Base-by-base conservation (phyloP, 1,284 basidiomycete species). In the Cryptococcus sp. region DNA sequence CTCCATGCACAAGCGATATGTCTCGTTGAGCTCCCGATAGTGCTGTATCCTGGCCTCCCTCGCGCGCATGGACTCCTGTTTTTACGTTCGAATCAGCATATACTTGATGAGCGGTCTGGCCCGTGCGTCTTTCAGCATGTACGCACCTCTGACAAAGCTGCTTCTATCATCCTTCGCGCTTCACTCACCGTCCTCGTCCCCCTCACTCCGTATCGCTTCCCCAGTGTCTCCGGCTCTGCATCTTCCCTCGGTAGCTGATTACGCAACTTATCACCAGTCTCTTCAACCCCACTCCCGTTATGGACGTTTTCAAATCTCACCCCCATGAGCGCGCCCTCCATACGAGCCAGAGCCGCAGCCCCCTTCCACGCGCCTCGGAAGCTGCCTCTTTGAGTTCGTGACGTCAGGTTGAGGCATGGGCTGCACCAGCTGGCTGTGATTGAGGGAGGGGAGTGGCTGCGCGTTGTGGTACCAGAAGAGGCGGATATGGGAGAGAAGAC, bases 1-100 rank as follows among this genome's bases (percentile, higher is more conserved):
- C 53, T 68, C 66, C 3, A 68, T 44, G 39, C 55, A 50, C 7
- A 68, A 52, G 13, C 44, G n/a, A 40, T 66, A 65, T n/a, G 59
- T 60, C 18, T 42, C 18, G 18, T 61, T 53, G 5, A 67, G 50
- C 37, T 69, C 61, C 24, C 44, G n/a, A 35, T 65, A 69, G 50
- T 67, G 62, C 48, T 49, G 49, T n/a, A 67, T 56, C 24, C 65
- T 42, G 37, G 48, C 48, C 38, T 58, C 28, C 36, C 65, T 44
- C 39, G 65, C 62, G 24, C 45, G 15, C 7, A 51, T n/a, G 8
- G 43, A 56, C 16, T 59, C 61, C 65, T 69, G 47, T 15, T 35
- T 35, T n/a, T n/a, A n/a, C n/a, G n/a, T n/a, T n/a, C n/a, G n/a
- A n/a, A n/a, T n/a, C n/a, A n/a, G n/a, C n/a, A n/a, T n/a, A n/a